Conservation (phyloP, 768 basidiomycete genomes). For the Daedalea quercina region DNA sequence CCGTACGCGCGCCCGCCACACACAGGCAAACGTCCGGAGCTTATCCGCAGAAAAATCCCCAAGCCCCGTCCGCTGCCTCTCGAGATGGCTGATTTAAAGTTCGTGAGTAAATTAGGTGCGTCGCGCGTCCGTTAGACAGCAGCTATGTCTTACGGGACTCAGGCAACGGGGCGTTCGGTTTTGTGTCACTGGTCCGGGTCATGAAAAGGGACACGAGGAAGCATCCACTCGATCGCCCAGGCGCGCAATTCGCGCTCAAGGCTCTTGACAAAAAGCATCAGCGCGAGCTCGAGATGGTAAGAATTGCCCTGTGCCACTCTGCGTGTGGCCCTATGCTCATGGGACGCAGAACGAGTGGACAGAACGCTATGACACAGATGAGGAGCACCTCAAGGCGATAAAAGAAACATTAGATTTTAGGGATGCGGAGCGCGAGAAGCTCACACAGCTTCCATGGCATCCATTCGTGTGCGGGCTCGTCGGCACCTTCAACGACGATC, state of each 20-base stretch:
- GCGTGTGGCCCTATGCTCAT: too few species aligned
- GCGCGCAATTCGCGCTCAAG: neutral
- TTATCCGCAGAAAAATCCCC: neutral
- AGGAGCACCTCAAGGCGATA: neutral
- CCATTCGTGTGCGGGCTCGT: slow-evolving; percentile 45
- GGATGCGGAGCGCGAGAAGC: slow-evolving; percentile 34
- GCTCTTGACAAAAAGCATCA: neutral
- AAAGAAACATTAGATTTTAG: neutral
- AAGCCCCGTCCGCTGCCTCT: neutral
- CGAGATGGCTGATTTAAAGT: neutral
- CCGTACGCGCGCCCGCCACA: neutral
- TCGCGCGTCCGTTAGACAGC: too few species aligned
- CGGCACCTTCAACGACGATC: slow-evolving; percentile 37
- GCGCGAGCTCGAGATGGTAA: neutral
- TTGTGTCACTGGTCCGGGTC: neutral
- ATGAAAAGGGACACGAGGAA: neutral
- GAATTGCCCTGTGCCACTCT: neutral
- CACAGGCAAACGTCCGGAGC: too few species aligned
- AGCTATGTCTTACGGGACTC: neutral
- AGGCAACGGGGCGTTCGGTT: neutral
- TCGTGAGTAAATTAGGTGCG: neutral
- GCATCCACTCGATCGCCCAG: neutral
- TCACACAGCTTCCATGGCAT: slow-evolving; percentile 42
- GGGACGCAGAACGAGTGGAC: neutral
- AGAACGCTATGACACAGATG: neutral